Conservation (phyloP, 2,329 filamentous ascomycete genomes). For the Podosphaera xanthii region DNA sequence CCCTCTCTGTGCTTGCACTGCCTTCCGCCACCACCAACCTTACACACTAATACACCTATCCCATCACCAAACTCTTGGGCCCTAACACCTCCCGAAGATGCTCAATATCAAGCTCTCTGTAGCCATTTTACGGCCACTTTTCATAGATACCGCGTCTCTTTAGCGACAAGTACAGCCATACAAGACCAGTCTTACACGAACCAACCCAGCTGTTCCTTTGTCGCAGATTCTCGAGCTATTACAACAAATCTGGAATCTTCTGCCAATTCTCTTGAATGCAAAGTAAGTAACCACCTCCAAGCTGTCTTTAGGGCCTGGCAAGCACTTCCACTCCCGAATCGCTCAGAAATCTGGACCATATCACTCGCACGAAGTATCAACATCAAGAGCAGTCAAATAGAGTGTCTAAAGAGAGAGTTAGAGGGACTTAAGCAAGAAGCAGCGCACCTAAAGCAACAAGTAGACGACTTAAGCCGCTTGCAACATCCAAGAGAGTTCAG, state of each 20-base stretch:
- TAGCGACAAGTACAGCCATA: conserved; percentile 23
- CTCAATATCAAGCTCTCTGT: conserved; percentile 51
- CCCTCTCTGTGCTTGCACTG: conserved; percentile 65
- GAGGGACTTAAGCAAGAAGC: conserved; percentile 27
- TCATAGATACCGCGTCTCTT: conserved; percentile 35
- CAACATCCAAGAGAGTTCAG: conserved; percentile 38
- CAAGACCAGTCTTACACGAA: conserved; percentile 25
- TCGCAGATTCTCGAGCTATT: conserved; percentile 16
- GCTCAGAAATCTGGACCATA: conserved; percentile 35
- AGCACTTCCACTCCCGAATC: conserved; percentile 30
- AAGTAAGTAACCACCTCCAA: conserved; percentile 53
- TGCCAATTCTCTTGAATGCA: conserved; percentile 32
- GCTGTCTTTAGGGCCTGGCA: conserved; percentile 60
- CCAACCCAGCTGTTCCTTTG: background rate
- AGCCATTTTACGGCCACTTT: conserved; percentile 46
- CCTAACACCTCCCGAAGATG: conserved; percentile 47
- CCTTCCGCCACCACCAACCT: conserved; percentile 55
- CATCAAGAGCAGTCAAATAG: conserved; percentile 28
- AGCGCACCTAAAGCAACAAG: conserved; percentile 30
- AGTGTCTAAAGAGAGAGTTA: conserved; percentile 25
- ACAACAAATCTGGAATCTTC: conserved; percentile 16
- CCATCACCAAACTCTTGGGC: conserved; percentile 63
- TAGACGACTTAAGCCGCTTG: conserved; percentile 33
- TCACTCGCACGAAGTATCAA: conserved; percentile 38
- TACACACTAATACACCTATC: conserved; percentile 58